Base-by-base conservation (phyloP, 257 asterid genomes). In the Avicennia marina region DNA sequence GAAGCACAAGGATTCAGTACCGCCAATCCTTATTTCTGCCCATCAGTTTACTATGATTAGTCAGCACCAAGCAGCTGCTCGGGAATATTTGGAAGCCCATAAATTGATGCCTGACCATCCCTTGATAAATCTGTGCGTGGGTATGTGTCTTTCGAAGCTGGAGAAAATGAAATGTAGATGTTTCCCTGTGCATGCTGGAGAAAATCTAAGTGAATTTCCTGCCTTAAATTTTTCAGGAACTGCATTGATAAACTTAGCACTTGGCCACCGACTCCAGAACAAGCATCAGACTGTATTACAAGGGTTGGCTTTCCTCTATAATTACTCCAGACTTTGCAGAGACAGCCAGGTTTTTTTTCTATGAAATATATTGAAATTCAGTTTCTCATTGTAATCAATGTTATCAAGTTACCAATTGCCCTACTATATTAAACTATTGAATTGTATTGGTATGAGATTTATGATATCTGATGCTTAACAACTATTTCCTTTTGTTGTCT, bases 1-100 rank as follows among this genome's bases (percentile, higher is more conserved):
- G 55, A 85, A 72, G 70, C 77, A 85, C 83, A 83, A 65, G 74
- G 83, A 76, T 51, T 72, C 82, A 11, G 72, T 86, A 13, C 97
- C 95, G 9, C 87, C 90, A 18, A 76, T 83, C 56, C 72, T 86
- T 55, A 89, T 89, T 60, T 66, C 88, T 19, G 97, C 79, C 9
- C 89, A 89, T 67, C 85, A 72, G 70, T 86, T 83, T 72, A 85
- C 97, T 52, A 61, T 72, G 83, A 79, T 81, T 34, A 75, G 85
- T 77, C 94, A 85, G 76, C 90, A 83, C 67, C 97, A 89, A 64
- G 64, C 75, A 19, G 97, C 94, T 42, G 89, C 91, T 58, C 75
- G 91, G 50, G 94, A 89, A 49, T 89, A 85, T 66, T 65, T 89
- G 66, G 87, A 85, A 68, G 94, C 97, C 53, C 68, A 77, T 65